phyloP scores from a whole-genome alignment of 225 moss, liverwort and hornwort genomes.

The Sphagnum tenellum region DNA sequence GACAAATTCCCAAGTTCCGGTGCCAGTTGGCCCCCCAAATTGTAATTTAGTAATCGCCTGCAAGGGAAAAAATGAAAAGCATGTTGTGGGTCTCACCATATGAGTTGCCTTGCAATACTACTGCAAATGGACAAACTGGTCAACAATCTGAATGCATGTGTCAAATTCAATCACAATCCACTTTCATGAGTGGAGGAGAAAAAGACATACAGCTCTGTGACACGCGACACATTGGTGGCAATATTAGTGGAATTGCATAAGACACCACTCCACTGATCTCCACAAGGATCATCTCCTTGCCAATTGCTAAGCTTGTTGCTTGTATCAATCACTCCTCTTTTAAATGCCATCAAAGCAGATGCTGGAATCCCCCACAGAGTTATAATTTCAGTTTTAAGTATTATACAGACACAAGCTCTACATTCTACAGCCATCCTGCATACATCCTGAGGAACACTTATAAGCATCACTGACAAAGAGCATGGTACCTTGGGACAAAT shows the following conservation, averaged over 20 bases:
- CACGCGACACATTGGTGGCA: slow-evolving; percentile 22
- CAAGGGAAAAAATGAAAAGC: background rate
- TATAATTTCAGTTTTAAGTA: too few species aligned
- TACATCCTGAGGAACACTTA: too few species aligned
- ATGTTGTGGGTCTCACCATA: background rate
- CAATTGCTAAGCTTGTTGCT: slow-evolving; percentile 18
- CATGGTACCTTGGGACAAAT: too few species aligned
- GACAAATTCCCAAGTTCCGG: slow-evolving; percentile 58
- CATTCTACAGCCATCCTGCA: too few species aligned
- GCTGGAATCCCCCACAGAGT: slow-evolving; percentile 19
- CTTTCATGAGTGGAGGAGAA: background rate
- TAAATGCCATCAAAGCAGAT: slow-evolving; percentile 49
- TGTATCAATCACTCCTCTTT: slow-evolving; percentile 25
- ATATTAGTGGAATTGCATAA: slow-evolving; percentile 14
- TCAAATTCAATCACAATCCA: background rate
- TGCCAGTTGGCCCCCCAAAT: slow-evolving; percentile 47
- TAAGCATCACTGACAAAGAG: too few species aligned
- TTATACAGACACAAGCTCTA: too few species aligned
- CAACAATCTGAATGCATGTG: background rate
- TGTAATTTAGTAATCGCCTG: slow-evolving; percentile 40
- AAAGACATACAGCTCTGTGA: slow-evolving; percentile 57
- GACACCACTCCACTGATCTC: slow-evolving; percentile 37
- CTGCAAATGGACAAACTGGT: background rate
- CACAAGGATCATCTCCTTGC: slow-evolving; percentile 57
- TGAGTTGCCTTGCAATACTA: background rate